These are phyloP conservation scores for Aureobasidium subglaciale DNA, from an alignment of 2,329 filamentous ascomycete species.

Conservation along the genomic window DNA sequence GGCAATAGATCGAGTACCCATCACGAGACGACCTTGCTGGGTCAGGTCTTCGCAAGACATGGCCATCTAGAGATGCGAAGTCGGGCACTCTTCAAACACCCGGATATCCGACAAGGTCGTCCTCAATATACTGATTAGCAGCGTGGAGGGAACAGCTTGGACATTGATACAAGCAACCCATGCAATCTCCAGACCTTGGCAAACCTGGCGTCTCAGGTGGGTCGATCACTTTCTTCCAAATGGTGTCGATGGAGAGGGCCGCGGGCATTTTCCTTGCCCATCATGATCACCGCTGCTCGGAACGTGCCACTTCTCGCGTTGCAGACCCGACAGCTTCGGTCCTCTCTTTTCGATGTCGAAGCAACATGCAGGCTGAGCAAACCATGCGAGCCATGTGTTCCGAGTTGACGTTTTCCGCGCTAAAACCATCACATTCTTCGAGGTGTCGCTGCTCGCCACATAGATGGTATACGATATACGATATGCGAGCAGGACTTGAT, in stretches of 20 bases:
- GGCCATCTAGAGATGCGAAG: neutral
- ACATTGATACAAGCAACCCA: neutral
- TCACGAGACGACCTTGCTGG: neutral
- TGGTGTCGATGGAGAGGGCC: neutral
- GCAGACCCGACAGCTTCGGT: neutral
- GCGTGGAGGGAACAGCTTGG: neutral
- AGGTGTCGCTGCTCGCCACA: neutral
- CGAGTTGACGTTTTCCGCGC: neutral
- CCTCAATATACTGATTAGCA: neutral
- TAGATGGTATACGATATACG: neutral
- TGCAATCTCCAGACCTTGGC: constrained; percentile 7
- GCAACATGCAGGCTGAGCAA: neutral
- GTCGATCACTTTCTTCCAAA: neutral
- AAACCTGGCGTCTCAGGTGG: neutral
- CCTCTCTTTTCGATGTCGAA: neutral
- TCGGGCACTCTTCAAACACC: neutral
- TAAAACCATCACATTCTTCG: neutral
- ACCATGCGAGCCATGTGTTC: neutral
- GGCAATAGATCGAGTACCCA: neutral
- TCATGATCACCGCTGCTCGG: neutral
- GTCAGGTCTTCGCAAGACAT: neutral
- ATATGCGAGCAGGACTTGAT: neutral
- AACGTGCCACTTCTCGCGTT: neutral
- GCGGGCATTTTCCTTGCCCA: neutral
- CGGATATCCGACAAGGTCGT: neutral